Conservation (phyloP, 805 yeast species). For the Barnettozyma wickerhamii region DNA sequence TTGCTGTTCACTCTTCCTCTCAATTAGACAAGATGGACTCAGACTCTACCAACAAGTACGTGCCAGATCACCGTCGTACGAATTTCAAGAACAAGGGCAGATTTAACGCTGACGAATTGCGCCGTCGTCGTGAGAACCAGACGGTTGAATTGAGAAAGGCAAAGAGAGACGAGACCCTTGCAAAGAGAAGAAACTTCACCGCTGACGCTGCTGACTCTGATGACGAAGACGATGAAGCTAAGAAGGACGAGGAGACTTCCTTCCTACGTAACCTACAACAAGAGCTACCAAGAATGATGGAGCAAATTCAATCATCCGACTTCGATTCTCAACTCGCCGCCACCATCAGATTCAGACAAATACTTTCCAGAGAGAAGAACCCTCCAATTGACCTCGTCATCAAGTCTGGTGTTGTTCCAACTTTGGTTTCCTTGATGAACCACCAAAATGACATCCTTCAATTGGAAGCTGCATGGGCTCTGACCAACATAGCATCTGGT, state of each 20-base stretch:
- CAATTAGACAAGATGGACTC: conserved; percentile 51
- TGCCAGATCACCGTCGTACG: conserved; percentile 97
- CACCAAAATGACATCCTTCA: conserved; percentile 83
- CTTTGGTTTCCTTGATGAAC: conserved; percentile 80
- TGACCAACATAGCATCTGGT: conserved; percentile 97
- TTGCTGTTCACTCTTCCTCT: not conserved
- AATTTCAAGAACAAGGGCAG: conserved; percentile 92
- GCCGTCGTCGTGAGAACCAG: conserved; percentile 96
- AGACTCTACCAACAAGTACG: conserved; percentile 74
- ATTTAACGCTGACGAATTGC: conserved; percentile 91
- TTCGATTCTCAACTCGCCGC: conserved; percentile 81
- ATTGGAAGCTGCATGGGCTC: conserved; percentile 99
- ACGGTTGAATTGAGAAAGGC: conserved; percentile 96
- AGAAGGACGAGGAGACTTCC: conserved; percentile 31
- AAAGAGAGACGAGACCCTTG: conserved; percentile 89
- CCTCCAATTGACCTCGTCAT: conserved; percentile 96
- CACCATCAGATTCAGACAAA: conserved; percentile 89
- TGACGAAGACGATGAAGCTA: conserved; percentile 36
- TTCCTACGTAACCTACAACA: conserved; percentile 48
- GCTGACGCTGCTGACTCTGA: conserved; percentile 46
- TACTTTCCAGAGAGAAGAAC: conserved; percentile 86
- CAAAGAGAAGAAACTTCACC: conserved; percentile 84
- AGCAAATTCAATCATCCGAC: conserved; percentile 68
- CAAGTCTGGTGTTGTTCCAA: conserved; percentile 90
- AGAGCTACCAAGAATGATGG: conserved; percentile 84